phyloP scores from a whole-genome alignment of 2,329 filamentous ascomycete species.

The Sporothrix brunneoviolacea region DNA sequence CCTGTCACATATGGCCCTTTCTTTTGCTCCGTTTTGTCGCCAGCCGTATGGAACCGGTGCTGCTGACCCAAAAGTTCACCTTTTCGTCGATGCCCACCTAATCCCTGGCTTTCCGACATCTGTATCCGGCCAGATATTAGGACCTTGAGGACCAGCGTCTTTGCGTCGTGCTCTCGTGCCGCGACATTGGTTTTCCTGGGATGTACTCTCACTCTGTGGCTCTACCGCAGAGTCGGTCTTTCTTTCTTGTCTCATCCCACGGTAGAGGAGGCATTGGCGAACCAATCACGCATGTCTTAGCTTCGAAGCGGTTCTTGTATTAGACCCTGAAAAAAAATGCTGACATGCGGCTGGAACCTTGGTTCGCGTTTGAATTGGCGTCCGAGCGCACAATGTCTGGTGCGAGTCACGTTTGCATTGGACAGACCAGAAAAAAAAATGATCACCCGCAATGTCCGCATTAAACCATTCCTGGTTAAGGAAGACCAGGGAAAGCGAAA shows the following conservation, averaged over 20 bases:
- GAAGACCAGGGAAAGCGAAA: neutral
- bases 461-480: neutral
- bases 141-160: too few relatives aligned
- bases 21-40: too few relatives aligned
- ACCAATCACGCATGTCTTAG: neutral
- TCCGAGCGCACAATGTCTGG: slow-evolving; percentile 5
- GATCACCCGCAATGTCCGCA: slow-evolving; percentile 1
- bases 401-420: slow-evolving; percentile 1
- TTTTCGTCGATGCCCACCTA: too few relatives aligned
- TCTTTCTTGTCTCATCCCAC: neutral
- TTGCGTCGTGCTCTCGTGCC: too few relatives aligned
- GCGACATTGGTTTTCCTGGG: too few relatives aligned
- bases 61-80: too few relatives aligned
- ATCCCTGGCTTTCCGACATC: too few relatives aligned
- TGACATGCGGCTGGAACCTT: neutral
- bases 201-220: too few relatives aligned
- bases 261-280: neutral
- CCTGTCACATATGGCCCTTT: too few relatives aligned
- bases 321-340: neutral
- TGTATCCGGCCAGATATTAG: too few relatives aligned
- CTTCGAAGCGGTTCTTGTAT: too few relatives aligned
- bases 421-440: slow-evolving; percentile 2
- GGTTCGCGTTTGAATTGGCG: slow-evolving; percentile 7
- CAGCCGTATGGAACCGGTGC: too few relatives aligned
- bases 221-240: neutral